These are phyloP conservation scores for Copromyces sp. DNA, from an alignment of 495 filamentous ascomycete species.

Conservation along the genomic window DNA sequence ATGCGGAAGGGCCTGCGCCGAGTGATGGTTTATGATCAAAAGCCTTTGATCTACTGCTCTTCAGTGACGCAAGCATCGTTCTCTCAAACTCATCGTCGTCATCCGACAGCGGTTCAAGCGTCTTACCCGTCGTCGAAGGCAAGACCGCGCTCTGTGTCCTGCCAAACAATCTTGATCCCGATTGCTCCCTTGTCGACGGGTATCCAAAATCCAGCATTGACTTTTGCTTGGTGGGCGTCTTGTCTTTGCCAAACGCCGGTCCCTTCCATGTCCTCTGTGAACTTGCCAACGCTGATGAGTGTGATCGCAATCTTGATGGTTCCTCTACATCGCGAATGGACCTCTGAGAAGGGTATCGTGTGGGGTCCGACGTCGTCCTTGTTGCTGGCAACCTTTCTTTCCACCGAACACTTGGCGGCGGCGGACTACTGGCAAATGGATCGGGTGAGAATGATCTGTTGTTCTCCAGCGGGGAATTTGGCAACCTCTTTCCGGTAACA, in stretches of 20 bases:
- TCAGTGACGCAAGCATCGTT: neutral
- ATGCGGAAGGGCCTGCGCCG: neutral
- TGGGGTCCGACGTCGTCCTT: neutral
- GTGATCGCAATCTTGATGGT: neutral
- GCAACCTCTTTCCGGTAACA: constrained; percentile 5
- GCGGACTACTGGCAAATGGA: constrained; percentile 17
- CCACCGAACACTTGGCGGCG: neutral
- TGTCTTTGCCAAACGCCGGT: constrained; percentile 1
- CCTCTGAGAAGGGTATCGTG: neutral
- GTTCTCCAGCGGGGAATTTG: neutral
- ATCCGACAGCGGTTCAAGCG: constrained; percentile 4
- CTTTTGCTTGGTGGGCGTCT: neutral
- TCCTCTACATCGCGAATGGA: neutral
- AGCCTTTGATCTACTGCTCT: neutral
- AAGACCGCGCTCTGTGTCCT: neutral
- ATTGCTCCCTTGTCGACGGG: neutral
- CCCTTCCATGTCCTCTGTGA: neutral
- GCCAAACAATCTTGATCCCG: neutral
- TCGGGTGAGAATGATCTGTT: constrained; percentile 25
- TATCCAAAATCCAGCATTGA: constrained; percentile 12
- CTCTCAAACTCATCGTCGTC: constrained; percentile 9
- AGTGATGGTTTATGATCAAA: neutral
- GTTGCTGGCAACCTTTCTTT: neutral
- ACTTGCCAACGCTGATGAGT: neutral
- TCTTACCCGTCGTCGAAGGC: neutral